A percentile compares a stretch with the other conserved stretches of the same genome.
These are phyloP conservation scores for Ogataea glucozyma DNA, from an alignment of 805 yeast genomes.

Conservation along the genomic window DNA sequence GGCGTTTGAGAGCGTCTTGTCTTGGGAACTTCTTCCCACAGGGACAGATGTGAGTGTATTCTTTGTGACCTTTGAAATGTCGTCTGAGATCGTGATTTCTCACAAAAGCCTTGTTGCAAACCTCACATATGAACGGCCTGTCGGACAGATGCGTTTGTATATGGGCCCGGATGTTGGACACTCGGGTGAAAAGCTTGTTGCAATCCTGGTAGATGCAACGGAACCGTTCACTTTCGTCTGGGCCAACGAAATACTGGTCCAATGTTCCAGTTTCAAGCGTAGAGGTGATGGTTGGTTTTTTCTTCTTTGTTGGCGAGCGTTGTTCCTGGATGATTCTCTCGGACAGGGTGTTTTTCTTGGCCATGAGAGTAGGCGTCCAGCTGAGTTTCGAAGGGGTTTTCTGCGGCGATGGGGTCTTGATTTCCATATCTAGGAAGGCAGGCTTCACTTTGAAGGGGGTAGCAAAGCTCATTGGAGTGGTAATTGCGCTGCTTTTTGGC, in stretches of 20 bases:
- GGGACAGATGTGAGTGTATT: constrained; percentile 69
- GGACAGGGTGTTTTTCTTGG: constrained; percentile 33
- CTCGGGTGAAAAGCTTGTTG: constrained; percentile 78
- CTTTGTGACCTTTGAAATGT: constrained; percentile 84
- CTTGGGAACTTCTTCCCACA: constrained; percentile 95
- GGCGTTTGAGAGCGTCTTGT: constrained; percentile 84
- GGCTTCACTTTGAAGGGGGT: constrained; percentile 33
- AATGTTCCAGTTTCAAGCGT: constrained; percentile 87
- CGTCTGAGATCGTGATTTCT: constrained; percentile 93
- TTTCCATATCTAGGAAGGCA: constrained; percentile 20
- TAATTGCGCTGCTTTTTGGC: constrained; percentile 6
- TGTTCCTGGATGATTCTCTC: constrained; percentile 37
- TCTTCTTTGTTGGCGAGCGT: constrained; percentile 47
- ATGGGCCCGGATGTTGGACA: constrained; percentile 92
- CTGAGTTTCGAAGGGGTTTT: constrained; percentile 31
- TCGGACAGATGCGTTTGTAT: constrained; percentile 96
- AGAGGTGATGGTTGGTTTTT: constrained; percentile 55
- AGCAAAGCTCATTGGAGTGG: constrained; percentile 7
- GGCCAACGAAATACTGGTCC: constrained; percentile 80
- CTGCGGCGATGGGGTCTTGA: constrained; percentile 34
- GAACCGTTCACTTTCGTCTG: constrained; percentile 68
- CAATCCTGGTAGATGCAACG: constrained; percentile 77
- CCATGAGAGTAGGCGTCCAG: constrained; percentile 38
- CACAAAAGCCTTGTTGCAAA: constrained; percentile 84
- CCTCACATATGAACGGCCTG: constrained; percentile 81